Evolutionary conservation across 2,329 filamentous ascomycete species (phyloP), one percentile per base, ranked within the genome.

Genomic region (Chrysoporthe puriensis): DNA sequence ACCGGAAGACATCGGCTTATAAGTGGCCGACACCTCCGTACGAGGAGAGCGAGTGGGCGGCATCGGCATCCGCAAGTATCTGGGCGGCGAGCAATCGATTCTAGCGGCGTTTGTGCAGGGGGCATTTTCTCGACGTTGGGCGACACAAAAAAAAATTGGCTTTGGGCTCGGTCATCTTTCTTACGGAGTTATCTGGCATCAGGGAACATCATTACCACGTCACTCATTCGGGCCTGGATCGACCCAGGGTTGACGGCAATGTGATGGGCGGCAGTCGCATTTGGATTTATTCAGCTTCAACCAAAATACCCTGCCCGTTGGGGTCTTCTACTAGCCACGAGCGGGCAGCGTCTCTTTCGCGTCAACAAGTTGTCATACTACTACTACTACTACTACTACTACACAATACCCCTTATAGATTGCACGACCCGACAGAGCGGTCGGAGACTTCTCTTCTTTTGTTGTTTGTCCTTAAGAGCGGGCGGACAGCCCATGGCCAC

Each of bases 21-120:
- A 96, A 97, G 80, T 97, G 94, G 91, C 95, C 94, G 3, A 98
- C 96, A 18, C 96, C 96, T 32, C 95, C 96, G 3, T 97, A 97
- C 73, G 94, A 97, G 75, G 94, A 97, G 74, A 90, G 90, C 71
- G 94, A 97, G 77, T 98, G 94, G 95, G 93, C 91, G 21, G 89
- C 91, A 9, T 90, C 92, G 54, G 91, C 93, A 42, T 88, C 93
- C 13, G 91, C 92, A 6, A 94, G 91, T 79, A 94, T 94, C 72
- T 91, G 92, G 83, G 90, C 91, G 64, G 88, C 89, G 43, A 87
- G 91, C 71, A 89, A 85, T 77, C 84, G 86, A 72, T 86, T 90
- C 74, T 90, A 80, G 78, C 66, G 71, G 73, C 77, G 66, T 50
- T 58, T 58, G 66, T 43, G 63, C 42, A 16, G 57, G 14, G 42